Conservation (phyloP, 306 rosid genomes). For the Gynostemma pentaphyllum region DNA sequence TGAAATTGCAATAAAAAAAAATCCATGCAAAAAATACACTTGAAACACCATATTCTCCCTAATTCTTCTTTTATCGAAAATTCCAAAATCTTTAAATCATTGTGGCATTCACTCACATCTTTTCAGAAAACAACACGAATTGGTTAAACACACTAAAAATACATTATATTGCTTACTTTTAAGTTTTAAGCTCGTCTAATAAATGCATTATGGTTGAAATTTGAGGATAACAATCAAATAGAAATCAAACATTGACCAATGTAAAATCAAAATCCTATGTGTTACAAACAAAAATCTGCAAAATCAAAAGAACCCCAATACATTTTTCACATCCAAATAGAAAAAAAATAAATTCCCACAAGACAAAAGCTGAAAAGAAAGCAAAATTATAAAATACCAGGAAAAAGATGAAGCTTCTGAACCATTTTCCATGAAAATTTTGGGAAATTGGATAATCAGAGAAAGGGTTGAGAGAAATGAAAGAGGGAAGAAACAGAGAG, state of each 20-base stretch:
- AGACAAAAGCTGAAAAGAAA: slow-evolving; percentile 1
- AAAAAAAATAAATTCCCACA: slow-evolving; percentile 1
- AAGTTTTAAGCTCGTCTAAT: neutral
- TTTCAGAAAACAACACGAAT: neutral
- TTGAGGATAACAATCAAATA: neutral
- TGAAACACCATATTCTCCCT: neutral
- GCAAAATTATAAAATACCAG: slow-evolving; percentile 3
- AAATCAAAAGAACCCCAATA: neutral
- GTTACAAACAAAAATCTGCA: neutral
- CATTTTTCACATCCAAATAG: neutral
- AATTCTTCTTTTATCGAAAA: neutral
- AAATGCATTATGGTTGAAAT: neutral
- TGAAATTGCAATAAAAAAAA: neutral
- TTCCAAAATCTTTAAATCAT: slow-evolving; percentile 1
- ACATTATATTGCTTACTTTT: neutral
- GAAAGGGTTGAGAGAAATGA: slow-evolving; percentile 20
- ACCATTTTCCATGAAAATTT: slow-evolving; percentile 26
- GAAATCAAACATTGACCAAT: neutral
- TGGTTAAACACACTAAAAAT: neutral
- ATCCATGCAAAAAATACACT: neutral
- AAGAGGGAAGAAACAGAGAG: slow-evolving; percentile 12
- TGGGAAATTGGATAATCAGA: slow-evolving; percentile 10
- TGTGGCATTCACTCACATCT: neutral
- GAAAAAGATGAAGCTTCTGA: slow-evolving; percentile 29
- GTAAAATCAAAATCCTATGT: neutral